A percentile compares a stretch with the other conserved stretches of the same genome.
phyloP scores from a whole-genome alignment of 2,329 filamentous ascomycete genomes.

The Torrubiella hemipterigena region DNA sequence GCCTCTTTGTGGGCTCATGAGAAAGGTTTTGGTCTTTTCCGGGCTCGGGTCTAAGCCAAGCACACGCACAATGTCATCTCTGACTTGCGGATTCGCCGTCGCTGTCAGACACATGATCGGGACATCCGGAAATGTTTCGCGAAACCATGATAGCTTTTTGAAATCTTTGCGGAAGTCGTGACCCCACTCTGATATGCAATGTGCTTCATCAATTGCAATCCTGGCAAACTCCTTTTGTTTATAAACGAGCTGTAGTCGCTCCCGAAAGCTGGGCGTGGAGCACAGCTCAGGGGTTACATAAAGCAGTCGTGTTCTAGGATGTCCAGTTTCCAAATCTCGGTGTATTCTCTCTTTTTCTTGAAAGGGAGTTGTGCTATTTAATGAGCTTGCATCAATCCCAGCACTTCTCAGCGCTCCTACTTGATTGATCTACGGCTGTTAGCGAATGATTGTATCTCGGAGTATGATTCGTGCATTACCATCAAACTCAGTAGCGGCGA shows the following conservation, averaged over 20 bases:
- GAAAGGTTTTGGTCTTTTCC: constrained; percentile 58
- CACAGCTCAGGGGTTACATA: constrained; percentile 94
- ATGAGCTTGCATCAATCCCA: constrained; percentile 68
- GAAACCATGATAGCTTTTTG: constrained; percentile 78
- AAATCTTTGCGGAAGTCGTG: constrained; percentile 95
- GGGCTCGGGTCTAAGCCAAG: constrained; percentile 52
- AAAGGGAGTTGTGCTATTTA: constrained; percentile 70
- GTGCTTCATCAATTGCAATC: constrained; percentile 85
- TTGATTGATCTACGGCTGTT: constrained; percentile 65
- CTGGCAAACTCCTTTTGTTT: constrained; percentile 75
- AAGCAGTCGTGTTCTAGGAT: constrained; percentile 70
- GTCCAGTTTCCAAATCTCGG: constrained; percentile 74
- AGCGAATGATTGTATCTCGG: constrained; percentile 1
- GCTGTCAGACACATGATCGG: constrained; percentile 90
- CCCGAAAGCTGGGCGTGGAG: constrained; percentile 63
- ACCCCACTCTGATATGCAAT: constrained; percentile 97
- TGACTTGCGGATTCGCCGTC: constrained; percentile 71
- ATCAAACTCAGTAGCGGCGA: constrained; percentile 84
- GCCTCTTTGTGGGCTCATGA: constrained; percentile 69
- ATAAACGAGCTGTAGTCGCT: constrained; percentile 60
- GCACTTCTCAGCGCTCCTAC: constrained; percentile 65
- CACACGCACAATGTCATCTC: constrained; percentile 69
- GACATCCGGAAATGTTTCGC: constrained; percentile 66
- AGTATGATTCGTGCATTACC: constrained; percentile 32
- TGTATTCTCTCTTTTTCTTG: constrained; percentile 57